phyloP scores from a whole-genome alignment of 208 protist species.

The Herpetomonas muscarum region DNA sequence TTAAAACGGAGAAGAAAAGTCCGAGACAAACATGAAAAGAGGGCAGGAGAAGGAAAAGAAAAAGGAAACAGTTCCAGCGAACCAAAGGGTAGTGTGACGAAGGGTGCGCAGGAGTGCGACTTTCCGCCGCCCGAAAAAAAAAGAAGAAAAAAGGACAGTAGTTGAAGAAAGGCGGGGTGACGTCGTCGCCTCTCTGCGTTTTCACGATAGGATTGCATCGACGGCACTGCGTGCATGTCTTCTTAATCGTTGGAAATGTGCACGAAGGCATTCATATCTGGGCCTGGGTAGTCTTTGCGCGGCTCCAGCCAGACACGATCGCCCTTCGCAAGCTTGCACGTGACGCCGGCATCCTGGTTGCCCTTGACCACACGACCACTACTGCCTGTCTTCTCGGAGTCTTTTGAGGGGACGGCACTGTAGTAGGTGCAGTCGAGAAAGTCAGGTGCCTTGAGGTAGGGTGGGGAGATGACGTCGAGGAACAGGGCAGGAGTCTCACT shows the following conservation, averaged over 20 bases:
- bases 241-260: conserved; percentile 8
- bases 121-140: neutral
- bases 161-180: neutral
- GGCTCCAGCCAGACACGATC: conserved; percentile 30
- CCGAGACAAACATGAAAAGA: no score
- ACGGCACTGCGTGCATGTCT: no score
- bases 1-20: no score
- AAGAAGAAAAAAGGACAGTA: neutral
- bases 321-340: conserved; percentile 9
- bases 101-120: neutral
- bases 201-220: no score
- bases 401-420: conserved; percentile 8
- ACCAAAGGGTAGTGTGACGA: neutral
- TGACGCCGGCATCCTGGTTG: conserved; percentile 13
- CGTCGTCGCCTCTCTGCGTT: no score
- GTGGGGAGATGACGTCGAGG: conserved; percentile 67
- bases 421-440: conserved; percentile 63
- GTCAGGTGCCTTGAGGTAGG: conserved; percentile 42
- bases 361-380: neutral
- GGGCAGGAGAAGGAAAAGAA: neutral
- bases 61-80: no score
- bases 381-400: no score
- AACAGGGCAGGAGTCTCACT: conserved; percentile 43
- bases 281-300: conserved; percentile 20
- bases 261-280: conserved; percentile 43